These are phyloP conservation scores for Scheffersomyces parashehatae DNA, from an alignment of 1,139 yeast genomes.

Conservation along the genomic window DNA sequence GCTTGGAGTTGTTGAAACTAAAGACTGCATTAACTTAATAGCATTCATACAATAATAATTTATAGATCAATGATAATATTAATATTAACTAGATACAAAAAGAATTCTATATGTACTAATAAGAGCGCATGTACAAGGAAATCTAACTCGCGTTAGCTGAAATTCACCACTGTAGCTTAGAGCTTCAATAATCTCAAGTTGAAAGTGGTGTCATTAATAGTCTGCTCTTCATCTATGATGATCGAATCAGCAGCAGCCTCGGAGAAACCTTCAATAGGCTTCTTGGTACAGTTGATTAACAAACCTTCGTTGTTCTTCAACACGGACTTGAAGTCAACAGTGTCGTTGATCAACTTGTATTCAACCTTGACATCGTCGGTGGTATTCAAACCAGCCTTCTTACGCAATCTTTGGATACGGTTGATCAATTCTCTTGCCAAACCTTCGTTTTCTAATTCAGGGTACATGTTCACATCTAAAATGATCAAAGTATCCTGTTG, in stretches of 20 bases:
- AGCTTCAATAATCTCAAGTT: slow-evolving; percentile 74
- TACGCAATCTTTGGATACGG: slow-evolving; percentile 96
- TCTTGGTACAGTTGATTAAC: slow-evolving; percentile 75
- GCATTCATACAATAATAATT: not conserved
- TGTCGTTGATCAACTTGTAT: slow-evolving; percentile 69
- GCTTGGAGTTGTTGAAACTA: slow-evolving; percentile 37
- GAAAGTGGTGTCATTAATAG: slow-evolving; percentile 83
- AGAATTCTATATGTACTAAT: not conserved
- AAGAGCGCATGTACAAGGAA: not conserved
- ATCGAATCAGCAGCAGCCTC: slow-evolving; percentile 39
- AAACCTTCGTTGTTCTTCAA: slow-evolving; percentile 65
- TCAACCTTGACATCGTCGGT: slow-evolving; percentile 94
- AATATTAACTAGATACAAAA: no score
- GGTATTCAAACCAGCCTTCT: slow-evolving; percentile 91
- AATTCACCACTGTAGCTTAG: slow-evolving; percentile 18
- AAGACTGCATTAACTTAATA: not conserved
- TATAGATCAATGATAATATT: not conserved
- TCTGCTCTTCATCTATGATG: slow-evolving; percentile 87
- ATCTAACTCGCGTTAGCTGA: not conserved
- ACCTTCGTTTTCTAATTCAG: slow-evolving; percentile 90
- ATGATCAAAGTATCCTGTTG: slow-evolving; percentile 88
- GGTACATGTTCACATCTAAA: slow-evolving; percentile 83
- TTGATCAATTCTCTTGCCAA: slow-evolving; percentile 93
- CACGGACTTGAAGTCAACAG: slow-evolving; percentile 66
- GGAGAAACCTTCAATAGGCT: slow-evolving; percentile 49